These are phyloP conservation scores for Petunia axillaris DNA, from an alignment of 257 asterid genomes.

Conservation along the genomic window DNA sequence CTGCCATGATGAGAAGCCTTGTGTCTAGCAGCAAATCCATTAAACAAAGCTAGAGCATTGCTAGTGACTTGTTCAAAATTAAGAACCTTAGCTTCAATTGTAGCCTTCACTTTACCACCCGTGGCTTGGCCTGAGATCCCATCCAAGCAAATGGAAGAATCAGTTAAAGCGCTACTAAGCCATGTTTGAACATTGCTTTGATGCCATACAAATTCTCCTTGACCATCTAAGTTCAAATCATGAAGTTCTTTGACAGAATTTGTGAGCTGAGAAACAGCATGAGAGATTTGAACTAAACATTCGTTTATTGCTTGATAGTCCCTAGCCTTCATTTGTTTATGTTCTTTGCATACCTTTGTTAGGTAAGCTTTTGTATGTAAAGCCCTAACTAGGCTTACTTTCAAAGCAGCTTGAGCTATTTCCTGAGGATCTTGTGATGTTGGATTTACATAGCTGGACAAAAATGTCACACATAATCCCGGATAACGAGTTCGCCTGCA, in stretches of 20 bases:
- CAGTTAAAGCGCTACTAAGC: constrained; percentile 60
- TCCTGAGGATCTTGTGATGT: constrained; percentile 44
- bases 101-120: constrained; percentile 47
- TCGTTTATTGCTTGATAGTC: constrained; percentile 49
- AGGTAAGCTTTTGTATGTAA: constrained; percentile 49
- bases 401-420: constrained; percentile 55
- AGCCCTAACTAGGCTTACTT: constrained; percentile 54
- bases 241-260: constrained; percentile 54
- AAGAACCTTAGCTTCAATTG: constrained; percentile 54
- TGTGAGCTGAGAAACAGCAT: constrained; percentile 55
- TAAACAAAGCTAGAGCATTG: constrained; percentile 58
- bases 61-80: constrained; percentile 59
- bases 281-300: constrained; percentile 61
- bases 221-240: constrained; percentile 37
- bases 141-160: constrained; percentile 52
- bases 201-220: constrained; percentile 54
- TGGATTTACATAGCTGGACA: constrained; percentile 41
- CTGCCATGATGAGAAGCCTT: constrained; percentile 24
- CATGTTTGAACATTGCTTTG: constrained; percentile 56
- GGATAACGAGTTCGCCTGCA: constrained; percentile 50
- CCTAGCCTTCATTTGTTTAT: constrained; percentile 36
- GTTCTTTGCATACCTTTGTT: constrained; percentile 43
- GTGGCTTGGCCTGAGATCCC: constrained; percentile 53
- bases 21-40: constrained; percentile 53
- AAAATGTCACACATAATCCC: constrained; percentile 39